phyloP scores from a whole-genome alignment of 495 filamentous ascomycete species.

The Aspergillus coremiiformis region DNA sequence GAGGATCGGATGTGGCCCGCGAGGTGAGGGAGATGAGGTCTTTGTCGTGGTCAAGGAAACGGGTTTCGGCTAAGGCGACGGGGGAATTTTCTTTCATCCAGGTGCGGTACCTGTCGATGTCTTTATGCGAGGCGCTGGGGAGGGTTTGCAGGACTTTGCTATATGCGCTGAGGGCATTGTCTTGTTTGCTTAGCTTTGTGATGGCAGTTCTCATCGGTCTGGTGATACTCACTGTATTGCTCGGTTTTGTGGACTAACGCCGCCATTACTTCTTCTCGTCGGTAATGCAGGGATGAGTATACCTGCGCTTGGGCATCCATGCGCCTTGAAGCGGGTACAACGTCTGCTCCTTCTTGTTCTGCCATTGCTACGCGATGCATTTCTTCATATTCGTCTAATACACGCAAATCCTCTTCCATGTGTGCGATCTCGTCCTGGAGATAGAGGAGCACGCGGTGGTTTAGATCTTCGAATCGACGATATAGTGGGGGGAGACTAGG shows the following conservation, averaged over 20 bases:
- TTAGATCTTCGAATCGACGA: conserved; percentile 74
- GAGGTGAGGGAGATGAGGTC: conserved; percentile 58
- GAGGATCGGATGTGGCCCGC: conserved; percentile 11
- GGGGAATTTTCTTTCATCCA: conserved; percentile 59
- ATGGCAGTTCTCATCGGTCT: not conserved
- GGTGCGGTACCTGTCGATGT: conserved; percentile 55
- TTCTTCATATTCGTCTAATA: conserved; percentile 64
- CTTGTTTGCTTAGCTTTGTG: conserved; percentile 29
- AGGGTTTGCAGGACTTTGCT: conserved; percentile 52
- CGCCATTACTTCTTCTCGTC: conserved; percentile 61
- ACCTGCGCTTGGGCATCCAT: conserved; percentile 51
- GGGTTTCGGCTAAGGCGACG: conserved; percentile 57
- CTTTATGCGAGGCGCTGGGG: conserved; percentile 44
- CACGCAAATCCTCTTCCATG: conserved; percentile 66
- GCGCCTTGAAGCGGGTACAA: conserved; percentile 57
- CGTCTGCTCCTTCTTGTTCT: conserved; percentile 39
- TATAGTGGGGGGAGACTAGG: conserved; percentile 60
- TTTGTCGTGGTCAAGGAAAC: conserved; percentile 55
- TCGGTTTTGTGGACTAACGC: conserved; percentile 66
- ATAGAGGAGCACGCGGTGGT: conserved; percentile 77
- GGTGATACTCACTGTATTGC: conserved; percentile 68
- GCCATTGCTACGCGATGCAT: conserved; percentile 50
- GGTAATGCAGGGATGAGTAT: conserved; percentile 63
- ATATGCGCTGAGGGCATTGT: conserved; percentile 63
- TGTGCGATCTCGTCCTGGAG: conserved; percentile 82